These are phyloP conservation scores for Sporothrix brasiliensis DNA, from an alignment of 2,329 filamentous ascomycete species.

Conservation along the genomic window DNA sequence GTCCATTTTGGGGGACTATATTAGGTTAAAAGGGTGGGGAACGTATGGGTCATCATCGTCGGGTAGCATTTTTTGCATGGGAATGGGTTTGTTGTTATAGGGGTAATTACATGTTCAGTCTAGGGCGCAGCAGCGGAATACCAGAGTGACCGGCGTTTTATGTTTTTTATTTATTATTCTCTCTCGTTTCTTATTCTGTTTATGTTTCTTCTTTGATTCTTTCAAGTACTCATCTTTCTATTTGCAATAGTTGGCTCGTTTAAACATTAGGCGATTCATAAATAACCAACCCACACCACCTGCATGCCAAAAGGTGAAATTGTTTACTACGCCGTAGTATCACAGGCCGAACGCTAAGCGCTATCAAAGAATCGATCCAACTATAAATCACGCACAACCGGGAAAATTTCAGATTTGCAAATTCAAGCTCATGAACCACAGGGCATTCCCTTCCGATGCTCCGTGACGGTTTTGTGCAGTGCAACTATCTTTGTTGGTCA, in stretches of 20 bases:
- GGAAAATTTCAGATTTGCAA: neutral
- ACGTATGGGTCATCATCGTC: neutral
- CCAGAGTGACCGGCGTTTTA: slow-evolving; percentile 7
- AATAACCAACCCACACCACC: too few relatives aligned
- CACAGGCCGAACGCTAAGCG: too few relatives aligned
- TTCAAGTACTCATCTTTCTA: too few relatives aligned
- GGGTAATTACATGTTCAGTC: neutral
- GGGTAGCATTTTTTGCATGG: neutral
- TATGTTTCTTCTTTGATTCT: neutral
- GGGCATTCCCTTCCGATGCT: neutral
- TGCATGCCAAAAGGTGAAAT: too few relatives aligned
- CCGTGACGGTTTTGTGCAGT: too few relatives aligned
- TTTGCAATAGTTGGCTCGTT: neutral
- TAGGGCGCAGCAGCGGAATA: neutral
- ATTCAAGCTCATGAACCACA: neutral
- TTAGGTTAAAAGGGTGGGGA: neutral
- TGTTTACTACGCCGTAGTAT: neutral
- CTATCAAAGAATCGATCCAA: neutral
- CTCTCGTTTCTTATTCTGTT: neutral
- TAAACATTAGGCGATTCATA: neutral
- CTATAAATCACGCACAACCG: neutral
- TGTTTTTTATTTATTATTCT: neutral
- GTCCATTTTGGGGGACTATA: neutral
- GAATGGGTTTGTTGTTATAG: neutral
- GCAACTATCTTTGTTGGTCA: neutral